Conservation (phyloP, 805 yeast species). For the Candida methanosorbosa region DNA sequence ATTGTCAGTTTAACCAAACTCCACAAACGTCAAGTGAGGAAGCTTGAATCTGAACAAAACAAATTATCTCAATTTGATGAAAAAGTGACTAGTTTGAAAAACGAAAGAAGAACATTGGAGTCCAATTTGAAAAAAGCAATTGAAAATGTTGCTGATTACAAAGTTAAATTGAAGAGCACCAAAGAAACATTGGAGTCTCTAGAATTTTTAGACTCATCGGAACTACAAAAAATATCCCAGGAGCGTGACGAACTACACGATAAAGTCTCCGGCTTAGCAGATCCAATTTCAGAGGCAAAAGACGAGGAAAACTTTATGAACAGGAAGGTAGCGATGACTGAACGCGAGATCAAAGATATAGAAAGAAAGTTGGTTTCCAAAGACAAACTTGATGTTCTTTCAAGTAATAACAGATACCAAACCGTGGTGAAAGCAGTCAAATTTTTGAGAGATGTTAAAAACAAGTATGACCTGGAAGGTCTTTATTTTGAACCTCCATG, state of each 20-base stretch:
- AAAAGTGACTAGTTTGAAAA: background rate
- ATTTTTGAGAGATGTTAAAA: constrained; percentile 30
- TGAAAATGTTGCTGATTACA: background rate
- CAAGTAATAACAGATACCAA: constrained; percentile 18
- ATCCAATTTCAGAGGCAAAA: constrained; percentile 8
- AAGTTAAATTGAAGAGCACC: constrained; percentile 3
- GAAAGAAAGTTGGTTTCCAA: constrained; percentile 26
- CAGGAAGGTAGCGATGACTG: constrained; percentile 9
- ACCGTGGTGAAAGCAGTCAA: constrained; percentile 28
- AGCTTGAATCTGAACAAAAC: background rate
- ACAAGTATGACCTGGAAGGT: constrained; percentile 22
- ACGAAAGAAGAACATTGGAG: background rate
- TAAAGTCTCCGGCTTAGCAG: constrained; percentile 10
- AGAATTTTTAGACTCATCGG: constrained; percentile 9
- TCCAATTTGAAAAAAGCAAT: background rate
- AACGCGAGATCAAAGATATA: constrained; percentile 7
- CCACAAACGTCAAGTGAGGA: background rate
- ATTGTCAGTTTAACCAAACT: background rate
- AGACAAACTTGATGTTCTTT: constrained; percentile 44
- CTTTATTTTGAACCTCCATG: constrained; percentile 68
- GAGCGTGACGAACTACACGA: constrained; percentile 19
- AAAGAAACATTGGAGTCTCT: constrained; percentile 5
- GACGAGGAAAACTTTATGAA: constrained; percentile 7
- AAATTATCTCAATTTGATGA: background rate
- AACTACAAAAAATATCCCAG: constrained; percentile 12